These are phyloP conservation scores for Chloris gayana DNA, from an alignment of 176 grass and related monocot species.

Conservation along the genomic window DNA sequence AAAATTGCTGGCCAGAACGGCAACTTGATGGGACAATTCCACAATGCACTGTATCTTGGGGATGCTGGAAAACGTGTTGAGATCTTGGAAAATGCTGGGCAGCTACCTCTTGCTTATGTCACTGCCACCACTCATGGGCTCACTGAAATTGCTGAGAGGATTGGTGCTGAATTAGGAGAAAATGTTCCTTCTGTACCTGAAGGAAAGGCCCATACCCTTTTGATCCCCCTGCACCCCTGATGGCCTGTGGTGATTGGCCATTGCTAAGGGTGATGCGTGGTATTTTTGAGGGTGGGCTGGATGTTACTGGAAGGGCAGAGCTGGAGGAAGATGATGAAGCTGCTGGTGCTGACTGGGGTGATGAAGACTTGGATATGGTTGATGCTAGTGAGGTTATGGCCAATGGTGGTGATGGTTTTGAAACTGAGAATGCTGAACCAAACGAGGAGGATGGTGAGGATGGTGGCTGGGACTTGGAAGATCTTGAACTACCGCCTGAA, in stretches of 20 bases:
- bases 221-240: constrained; percentile 67
- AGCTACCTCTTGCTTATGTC: constrained; percentile 83
- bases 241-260: constrained; percentile 69
- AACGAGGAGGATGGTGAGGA: constrained; percentile 80
- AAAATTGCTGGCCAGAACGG: constrained; percentile 86
- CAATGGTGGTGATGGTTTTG: constrained; percentile 58
- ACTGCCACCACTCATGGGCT: constrained; percentile 80
- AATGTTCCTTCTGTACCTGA: constrained; percentile 67
- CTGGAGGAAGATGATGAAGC: constrained; percentile 67
- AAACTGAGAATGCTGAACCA: constrained; percentile 45
- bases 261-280: constrained; percentile 84
- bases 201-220: constrained; percentile 60
- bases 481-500: constrained; percentile 76
- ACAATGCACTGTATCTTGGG: constrained; percentile 87
- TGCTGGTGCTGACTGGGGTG: constrained; percentile 78
- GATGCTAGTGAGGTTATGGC: constrained; percentile 56
- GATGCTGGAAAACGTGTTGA: constrained; percentile 69
- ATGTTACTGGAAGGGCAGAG: constrained; percentile 60
- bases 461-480: constrained; percentile 94
- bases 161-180: constrained; percentile 72
- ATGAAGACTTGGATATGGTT: constrained; percentile 77
- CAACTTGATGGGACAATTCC: constrained; percentile 91
- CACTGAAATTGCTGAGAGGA: constrained; percentile 68
- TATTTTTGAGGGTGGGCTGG: constrained; percentile 82
- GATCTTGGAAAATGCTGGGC: constrained; percentile 83